Percentiles rank a stretch among this genome's conserved stretches.
Evolutionary conservation across 257 asterid species (phyloP).

Genomic region (Capsicum pubescens): DNA sequence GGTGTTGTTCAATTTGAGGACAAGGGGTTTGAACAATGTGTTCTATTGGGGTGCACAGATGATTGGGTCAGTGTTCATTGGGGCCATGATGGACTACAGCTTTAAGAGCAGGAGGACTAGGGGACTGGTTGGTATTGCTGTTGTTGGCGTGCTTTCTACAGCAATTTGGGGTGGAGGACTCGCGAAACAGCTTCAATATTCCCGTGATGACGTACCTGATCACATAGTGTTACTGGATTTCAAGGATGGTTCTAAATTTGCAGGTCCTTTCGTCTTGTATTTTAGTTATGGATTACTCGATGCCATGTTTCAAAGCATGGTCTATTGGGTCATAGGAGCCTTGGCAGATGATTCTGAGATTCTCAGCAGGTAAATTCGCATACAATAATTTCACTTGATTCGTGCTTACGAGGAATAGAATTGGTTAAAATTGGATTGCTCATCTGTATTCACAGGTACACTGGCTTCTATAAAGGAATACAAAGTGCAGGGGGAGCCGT

Average conservation of each 20-base stretch:
- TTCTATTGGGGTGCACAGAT: constrained; percentile 89
- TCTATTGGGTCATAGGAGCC: constrained; percentile 89
- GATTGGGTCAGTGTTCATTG: constrained; percentile 78
- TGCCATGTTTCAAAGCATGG: constrained; percentile 96
- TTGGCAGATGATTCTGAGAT: constrained; percentile 88
- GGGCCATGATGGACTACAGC: constrained; percentile 66
- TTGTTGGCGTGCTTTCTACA: constrained; percentile 65
- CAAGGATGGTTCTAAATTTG: constrained; percentile 71
- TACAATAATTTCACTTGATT: background rate
- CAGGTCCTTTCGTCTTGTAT: constrained; percentile 84
- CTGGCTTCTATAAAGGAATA: constrained; percentile 71
- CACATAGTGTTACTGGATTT: constrained; percentile 58
- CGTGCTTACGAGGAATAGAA: background rate
- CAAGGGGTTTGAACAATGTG: constrained; percentile 73
- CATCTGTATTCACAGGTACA: constrained; percentile 40
- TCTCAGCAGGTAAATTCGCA: constrained; percentile 69
- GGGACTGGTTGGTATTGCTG: constrained; percentile 60
- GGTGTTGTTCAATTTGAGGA: constrained; percentile 72
- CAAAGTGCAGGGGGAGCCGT: constrained; percentile 81
- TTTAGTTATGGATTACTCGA: constrained; percentile 89
- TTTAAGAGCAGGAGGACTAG: constrained; percentile 68
- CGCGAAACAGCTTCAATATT: constrained; percentile 65
- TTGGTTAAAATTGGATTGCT: background rate
- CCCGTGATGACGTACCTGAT: constrained; percentile 44
- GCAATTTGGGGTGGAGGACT: constrained; percentile 83